These are phyloP conservation scores for Urostyla sp. DNA, from an alignment of 73 alveolate genomes.

Conservation along the genomic window DNA sequence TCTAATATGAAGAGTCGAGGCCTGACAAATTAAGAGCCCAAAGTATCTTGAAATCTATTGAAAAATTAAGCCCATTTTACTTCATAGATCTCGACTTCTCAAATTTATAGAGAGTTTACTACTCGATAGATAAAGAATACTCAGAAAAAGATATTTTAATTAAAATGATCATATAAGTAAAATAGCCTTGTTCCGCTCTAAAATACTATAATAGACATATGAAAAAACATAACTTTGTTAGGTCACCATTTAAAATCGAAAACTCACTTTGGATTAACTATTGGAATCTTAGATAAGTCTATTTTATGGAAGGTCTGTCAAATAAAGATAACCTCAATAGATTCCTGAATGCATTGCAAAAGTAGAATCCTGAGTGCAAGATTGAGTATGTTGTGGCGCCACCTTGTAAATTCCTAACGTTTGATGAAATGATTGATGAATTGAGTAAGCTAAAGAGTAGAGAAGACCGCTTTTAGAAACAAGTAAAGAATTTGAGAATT, in stretches of 20 bases:
- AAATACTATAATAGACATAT: slow-evolving; percentile 4
- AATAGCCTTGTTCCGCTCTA: slow-evolving; percentile 31
- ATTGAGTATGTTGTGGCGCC: background rate
- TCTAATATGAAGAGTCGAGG: slow-evolving; percentile 36
- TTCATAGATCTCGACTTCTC: slow-evolving; percentile 18
- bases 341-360: background rate
- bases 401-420: background rate
- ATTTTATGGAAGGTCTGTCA: background rate
- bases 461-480: background rate
- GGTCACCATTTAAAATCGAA: slow-evolving; percentile 38
- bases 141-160: background rate
- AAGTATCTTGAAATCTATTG: background rate
- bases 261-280: slow-evolving; percentile 6
- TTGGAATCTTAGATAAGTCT: slow-evolving; percentile 42
- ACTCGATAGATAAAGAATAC: background rate
- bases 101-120: slow-evolving; percentile 26
- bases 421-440: background rate
- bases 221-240: background rate
- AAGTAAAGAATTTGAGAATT: background rate
- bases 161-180: background rate
- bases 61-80: background rate
- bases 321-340: background rate
- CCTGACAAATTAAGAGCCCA: background rate
- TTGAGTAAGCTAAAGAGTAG: background rate
- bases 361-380: slow-evolving; percentile 11